These are phyloP conservation scores for Hygrophorus pudorinus DNA, from an alignment of 768 basidiomycete genomes.

Conservation along the genomic window DNA sequence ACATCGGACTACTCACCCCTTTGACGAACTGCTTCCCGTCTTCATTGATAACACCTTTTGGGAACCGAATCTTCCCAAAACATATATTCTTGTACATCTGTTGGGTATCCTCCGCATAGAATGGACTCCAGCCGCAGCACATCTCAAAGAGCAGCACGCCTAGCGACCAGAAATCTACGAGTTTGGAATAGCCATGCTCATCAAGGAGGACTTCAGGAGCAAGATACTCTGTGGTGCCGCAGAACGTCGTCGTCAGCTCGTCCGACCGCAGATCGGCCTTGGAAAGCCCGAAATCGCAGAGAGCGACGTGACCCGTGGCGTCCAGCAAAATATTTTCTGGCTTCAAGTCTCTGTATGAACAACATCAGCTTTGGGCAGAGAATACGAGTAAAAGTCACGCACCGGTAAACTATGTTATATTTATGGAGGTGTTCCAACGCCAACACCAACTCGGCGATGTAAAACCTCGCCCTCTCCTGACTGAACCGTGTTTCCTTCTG, in stretches of 20 bases:
- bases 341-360: constrained; percentile 68
- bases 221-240: constrained; percentile 97
- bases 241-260: constrained; percentile 98
- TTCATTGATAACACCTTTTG: constrained; percentile 92
- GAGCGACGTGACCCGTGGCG: constrained; percentile 94
- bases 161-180: constrained; percentile 97
- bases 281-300: constrained; percentile 97
- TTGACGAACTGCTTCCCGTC: constrained; percentile 99
- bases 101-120: constrained; percentile 98
- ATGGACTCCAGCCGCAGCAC: constrained; percentile 99
- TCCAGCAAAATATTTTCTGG: constrained; percentile 98
- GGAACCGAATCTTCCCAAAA: constrained; percentile 98
- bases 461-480: constrained; percentile 92
- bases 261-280: constrained; percentile 91
- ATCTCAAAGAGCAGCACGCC: constrained; percentile 97
- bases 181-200: constrained; percentile 96
- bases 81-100: constrained; percentile 99
- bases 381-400: constrained; percentile 28
- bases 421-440: constrained; percentile 97
- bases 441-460: constrained; percentile 90
- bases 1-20: constrained; percentile 53
- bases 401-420: constrained; percentile 92
- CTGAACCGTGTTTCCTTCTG: constrained; percentile 91
- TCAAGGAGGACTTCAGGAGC: constrained; percentile 98
- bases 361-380: constrained; percentile 1